Evolutionary conservation across 192 early-diverging fungal genomes (phyloP).

Genomic region (Rhizophlyctis rosea): DNA sequence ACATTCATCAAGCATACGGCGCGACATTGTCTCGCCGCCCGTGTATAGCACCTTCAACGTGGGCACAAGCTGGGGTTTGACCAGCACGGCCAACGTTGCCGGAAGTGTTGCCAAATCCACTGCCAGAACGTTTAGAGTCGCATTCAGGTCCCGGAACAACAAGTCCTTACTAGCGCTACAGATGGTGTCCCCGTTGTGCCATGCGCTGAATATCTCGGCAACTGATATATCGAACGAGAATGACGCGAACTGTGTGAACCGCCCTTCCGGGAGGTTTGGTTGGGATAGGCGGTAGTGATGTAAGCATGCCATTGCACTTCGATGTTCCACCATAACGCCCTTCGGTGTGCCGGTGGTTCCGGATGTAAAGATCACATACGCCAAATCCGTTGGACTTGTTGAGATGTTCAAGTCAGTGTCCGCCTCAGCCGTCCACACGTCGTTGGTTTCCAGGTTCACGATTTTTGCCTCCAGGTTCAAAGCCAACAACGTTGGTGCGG

Average conservation of each 20-base stretch:
- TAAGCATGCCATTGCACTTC: slow-evolving; percentile 16
- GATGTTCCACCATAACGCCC: slow-evolving; percentile 30
- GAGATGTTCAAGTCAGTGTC: slow-evolving; percentile 13
- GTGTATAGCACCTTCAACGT: slow-evolving; percentile 8
- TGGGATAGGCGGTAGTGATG: slow-evolving; percentile 7
- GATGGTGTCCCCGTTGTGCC: slow-evolving; percentile 7
- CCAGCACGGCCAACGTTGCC: slow-evolving; percentile 5
- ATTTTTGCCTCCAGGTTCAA: too few relatives aligned
- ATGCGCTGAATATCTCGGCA: slow-evolving; percentile 17
- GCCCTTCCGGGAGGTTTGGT: too few relatives aligned
- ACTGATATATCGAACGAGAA: slow-evolving; percentile 18
- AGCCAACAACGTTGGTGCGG: background rate
- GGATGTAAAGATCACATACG: slow-evolving; percentile 36
- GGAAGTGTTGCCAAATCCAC: slow-evolving; percentile 19
- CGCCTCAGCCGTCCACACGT: background rate
- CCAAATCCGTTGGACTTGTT: too few relatives aligned
- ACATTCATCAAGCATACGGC: slow-evolving; percentile 15
- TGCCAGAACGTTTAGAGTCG: background rate
- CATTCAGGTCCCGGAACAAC: slow-evolving; percentile 14
- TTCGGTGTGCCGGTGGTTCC: slow-evolving; percentile 45
- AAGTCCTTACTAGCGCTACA: slow-evolving; percentile 9
- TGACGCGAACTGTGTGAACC: slow-evolving; percentile 19
- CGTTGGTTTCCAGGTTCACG: too few relatives aligned
- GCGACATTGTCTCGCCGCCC: slow-evolving; percentile 21
- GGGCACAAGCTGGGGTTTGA: slow-evolving; percentile 15